These are phyloP conservation scores for Colletotrichum somersetense DNA, from an alignment of 2,329 filamentous ascomycete species.

Conservation along the genomic window DNA sequence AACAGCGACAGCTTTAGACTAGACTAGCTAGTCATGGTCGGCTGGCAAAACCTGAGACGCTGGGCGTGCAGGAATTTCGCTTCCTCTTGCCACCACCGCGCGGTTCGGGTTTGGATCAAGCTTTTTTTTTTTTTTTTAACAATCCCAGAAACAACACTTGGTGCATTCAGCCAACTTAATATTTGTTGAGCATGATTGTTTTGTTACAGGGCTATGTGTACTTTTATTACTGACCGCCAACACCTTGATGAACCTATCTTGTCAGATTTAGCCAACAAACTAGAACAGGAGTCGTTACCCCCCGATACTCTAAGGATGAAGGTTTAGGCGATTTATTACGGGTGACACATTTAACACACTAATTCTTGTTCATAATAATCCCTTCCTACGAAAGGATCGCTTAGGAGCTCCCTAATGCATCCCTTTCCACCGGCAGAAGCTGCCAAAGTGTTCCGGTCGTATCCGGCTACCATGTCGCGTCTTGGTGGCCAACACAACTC, in stretches of 20 bases:
- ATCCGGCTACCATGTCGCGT: slow-evolving; percentile 13
- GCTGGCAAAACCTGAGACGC: slow-evolving; percentile 16
- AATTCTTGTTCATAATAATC: not conserved
- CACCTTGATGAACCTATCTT: not conserved
- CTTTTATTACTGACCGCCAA: not conserved
- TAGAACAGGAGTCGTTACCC: slow-evolving; percentile 9
- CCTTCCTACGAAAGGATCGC: not conserved
- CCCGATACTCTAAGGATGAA: slow-evolving; percentile 5
- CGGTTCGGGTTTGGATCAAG: not conserved
- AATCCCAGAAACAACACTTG: not conserved
- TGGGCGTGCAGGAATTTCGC: not conserved
- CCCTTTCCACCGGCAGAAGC: slow-evolving; percentile 4
- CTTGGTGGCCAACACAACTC: not conserved
- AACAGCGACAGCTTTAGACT: slow-evolving; percentile 8
- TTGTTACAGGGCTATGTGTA: not conserved
- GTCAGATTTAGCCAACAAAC: not conserved
- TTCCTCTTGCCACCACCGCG: not conserved
- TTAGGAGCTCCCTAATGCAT: slow-evolving; percentile 10
- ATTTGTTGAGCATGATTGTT: not conserved
- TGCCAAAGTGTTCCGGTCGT: slow-evolving; percentile 4
- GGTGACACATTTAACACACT: not conserved
- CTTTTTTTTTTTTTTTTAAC: not conserved
- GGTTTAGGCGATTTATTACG: slow-evolving; percentile 21
- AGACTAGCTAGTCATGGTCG: slow-evolving; percentile 14
- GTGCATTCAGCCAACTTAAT: not conserved